phyloP scores from a whole-genome alignment of 2,329 filamentous ascomycete species.

The Fusarium haematococcum region DNA sequence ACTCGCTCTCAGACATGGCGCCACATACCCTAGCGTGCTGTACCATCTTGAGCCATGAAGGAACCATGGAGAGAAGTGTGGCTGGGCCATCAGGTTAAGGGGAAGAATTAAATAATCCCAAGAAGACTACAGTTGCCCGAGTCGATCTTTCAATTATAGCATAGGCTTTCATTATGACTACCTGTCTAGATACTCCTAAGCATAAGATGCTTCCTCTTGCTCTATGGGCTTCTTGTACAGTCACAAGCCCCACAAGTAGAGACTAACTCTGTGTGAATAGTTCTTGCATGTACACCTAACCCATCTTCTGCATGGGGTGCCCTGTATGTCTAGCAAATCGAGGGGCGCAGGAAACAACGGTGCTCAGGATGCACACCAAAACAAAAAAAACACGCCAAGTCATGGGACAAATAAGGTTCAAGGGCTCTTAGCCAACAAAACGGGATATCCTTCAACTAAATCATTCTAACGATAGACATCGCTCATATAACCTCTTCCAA shows the following conservation, averaged over 20 bases:
- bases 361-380: background rate
- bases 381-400: background rate
- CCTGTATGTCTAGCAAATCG: background rate
- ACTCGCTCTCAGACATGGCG: background rate
- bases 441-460: slow-evolving; percentile 1
- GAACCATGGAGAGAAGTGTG: background rate
- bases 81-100: background rate
- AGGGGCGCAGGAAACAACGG: background rate
- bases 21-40: background rate
- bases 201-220: background rate
- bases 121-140: background rate
- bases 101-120: background rate
- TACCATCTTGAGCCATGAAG: background rate
- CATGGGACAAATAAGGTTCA: background rate
- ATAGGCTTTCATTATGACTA: background rate
- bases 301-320: background rate
- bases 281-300: background rate
- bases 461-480: background rate
- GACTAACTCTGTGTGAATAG: background rate
- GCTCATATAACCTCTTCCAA: background rate
- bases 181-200: background rate
- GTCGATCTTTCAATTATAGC: background rate
- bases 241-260: background rate
- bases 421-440: background rate
- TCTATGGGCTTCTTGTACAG: background rate